Evolutionary conservation across 129 eudicot species (phyloP).

Genomic region (Escallonia rubra): DNA sequence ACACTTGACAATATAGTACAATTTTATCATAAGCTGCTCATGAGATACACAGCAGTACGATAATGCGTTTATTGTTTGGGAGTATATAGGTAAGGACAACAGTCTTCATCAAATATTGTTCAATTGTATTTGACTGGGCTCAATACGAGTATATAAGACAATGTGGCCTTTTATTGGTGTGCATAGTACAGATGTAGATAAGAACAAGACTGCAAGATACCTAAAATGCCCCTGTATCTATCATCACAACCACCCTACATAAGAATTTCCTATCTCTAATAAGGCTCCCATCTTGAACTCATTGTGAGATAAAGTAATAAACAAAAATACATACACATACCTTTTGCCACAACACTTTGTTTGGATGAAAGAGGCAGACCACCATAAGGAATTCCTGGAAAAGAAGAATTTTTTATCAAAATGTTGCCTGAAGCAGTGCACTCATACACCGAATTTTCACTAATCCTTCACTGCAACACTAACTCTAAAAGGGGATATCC

Average conservation of each 20-base stretch:
- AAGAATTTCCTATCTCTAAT: not conserved
- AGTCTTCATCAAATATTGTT: no score
- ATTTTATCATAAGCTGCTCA: no score
- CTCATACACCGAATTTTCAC: slow-evolving; percentile 1
- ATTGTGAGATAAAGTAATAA: not conserved
- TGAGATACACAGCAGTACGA: no score
- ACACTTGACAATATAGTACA: no score
- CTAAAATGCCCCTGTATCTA: not conserved
- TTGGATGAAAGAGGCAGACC: slow-evolving; percentile 66
- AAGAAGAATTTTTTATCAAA: slow-evolving; percentile 31
- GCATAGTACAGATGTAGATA: no score
- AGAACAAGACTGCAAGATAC: no score
- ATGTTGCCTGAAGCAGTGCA: slow-evolving; percentile 23
- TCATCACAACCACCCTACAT: not conserved
- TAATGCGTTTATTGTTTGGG: no score
- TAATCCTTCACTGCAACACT: not conserved
- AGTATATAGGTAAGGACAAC: no score
- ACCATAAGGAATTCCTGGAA: slow-evolving; percentile 81
- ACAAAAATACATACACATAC: slow-evolving; percentile 45
- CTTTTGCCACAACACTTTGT: slow-evolving; percentile 81
- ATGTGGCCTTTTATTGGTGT: not conserved
- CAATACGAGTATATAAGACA: not conserved
- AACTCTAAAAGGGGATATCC: not conserved
- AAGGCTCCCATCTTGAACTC: not conserved
- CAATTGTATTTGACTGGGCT: no score